Conservation (phyloP, 768 basidiomycete genomes). For the Termitomyces titanicus region DNA sequence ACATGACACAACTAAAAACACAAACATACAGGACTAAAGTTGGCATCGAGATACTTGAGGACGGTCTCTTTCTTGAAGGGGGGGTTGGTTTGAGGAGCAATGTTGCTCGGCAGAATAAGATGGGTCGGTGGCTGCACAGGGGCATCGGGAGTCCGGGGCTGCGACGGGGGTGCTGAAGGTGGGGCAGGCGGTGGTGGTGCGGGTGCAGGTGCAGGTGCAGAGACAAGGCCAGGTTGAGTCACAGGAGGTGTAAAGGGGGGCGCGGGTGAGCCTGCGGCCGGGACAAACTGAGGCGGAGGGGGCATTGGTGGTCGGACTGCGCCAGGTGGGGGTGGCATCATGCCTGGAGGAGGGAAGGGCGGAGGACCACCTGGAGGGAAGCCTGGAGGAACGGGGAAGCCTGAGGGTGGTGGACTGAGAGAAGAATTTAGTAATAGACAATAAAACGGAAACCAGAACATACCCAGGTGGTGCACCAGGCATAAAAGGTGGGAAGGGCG, state of each 20-base stretch:
- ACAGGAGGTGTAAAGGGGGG: neutral
- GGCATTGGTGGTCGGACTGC: slow-evolving; percentile 16
- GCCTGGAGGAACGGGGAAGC: slow-evolving; percentile 50
- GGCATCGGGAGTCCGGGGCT: slow-evolving; percentile 7
- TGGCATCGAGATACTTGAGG: slow-evolving; percentile 72
- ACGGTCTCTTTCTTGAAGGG: slow-evolving; percentile 73
- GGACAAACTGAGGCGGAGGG: slow-evolving; percentile 36
- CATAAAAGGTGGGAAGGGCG: slow-evolving; percentile 54
- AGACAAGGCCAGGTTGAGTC: too few relatives aligned
- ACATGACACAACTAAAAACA: neutral
- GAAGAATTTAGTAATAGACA: slow-evolving; percentile 11
- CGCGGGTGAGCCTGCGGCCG: neutral
- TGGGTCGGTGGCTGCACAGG: slow-evolving; percentile 20
- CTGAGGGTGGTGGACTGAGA: slow-evolving; percentile 48
- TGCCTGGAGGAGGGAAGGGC: slow-evolving; percentile 25
- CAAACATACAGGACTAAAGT: slow-evolving; percentile 69
- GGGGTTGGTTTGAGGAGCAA: slow-evolving; percentile 61
- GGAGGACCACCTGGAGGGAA: slow-evolving; percentile 29
- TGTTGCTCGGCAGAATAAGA: slow-evolving; percentile 51
- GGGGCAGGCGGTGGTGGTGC: slow-evolving; percentile 9
- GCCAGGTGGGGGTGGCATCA: slow-evolving; percentile 10
- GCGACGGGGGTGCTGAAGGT: slow-evolving; percentile 18
- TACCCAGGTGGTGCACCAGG: slow-evolving; percentile 42
- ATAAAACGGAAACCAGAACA: slow-evolving; percentile 19
- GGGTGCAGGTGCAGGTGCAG: slow-evolving; percentile 16